These are phyloP conservation scores for Fraxinus velutina DNA, from an alignment of 305 asterid genomes.

Conservation along the genomic window DNA sequence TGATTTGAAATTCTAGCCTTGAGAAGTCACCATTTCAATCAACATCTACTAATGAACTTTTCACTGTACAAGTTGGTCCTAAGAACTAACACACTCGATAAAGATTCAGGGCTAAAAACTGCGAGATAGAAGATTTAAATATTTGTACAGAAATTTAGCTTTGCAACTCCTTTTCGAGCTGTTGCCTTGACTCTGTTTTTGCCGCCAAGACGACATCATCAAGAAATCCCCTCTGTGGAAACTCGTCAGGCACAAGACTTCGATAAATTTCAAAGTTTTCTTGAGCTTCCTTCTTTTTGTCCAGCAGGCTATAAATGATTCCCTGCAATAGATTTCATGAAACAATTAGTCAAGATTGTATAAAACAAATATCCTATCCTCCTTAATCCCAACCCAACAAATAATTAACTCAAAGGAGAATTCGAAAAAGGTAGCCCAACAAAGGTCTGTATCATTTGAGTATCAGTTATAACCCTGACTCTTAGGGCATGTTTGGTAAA, in stretches of 20 bases:
- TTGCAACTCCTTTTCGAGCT: slow-evolving; percentile 48
- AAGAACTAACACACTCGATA: not conserved
- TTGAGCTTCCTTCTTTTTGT: slow-evolving; percentile 63
- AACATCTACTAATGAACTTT: not conserved
- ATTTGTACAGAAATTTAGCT: slow-evolving; percentile 26
- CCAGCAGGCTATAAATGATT: slow-evolving; percentile 68
- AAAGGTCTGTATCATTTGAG: not conserved
- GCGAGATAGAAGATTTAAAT: not conserved
- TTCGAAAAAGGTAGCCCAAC: not conserved
- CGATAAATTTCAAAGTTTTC: slow-evolving; percentile 63
- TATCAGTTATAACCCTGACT: not conserved
- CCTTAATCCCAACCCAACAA: not conserved
- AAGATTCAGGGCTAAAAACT: not conserved
- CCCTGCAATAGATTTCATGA: slow-evolving; percentile 47
- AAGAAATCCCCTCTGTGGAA: slow-evolving; percentile 72
- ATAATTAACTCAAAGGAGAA: not conserved
- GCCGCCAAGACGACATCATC: slow-evolving; percentile 80
- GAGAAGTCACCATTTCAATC: not conserved
- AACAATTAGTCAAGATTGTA: not conserved
- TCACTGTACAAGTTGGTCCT: not conserved
- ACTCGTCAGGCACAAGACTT: slow-evolving; percentile 76
- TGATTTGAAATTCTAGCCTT: not conserved
- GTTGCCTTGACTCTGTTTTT: slow-evolving; percentile 58
- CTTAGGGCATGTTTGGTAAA: not conserved
- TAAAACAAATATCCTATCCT: not conserved